Evolutionary conservation across 106 monocot genomes (phyloP).

Genomic region (Dioscorea zingiberensis): DNA sequence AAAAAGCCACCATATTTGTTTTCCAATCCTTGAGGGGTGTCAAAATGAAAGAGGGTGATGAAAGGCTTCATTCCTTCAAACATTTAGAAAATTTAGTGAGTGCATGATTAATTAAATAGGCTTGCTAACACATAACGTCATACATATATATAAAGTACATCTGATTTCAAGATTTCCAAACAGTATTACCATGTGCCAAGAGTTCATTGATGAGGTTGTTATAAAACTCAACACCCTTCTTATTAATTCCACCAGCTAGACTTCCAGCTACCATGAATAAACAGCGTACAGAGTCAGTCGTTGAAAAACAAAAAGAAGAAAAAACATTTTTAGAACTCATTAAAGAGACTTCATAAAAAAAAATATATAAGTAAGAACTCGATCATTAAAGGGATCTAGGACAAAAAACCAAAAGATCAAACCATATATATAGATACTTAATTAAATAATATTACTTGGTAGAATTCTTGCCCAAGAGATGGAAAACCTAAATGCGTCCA

Average conservation of each 20-base stretch:
- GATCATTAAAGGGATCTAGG: too few species aligned
- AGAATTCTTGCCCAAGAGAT: slow-evolving; percentile 6
- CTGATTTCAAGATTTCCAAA: neutral
- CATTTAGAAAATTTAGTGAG: too few species aligned
- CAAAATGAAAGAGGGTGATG: slow-evolving; percentile 49
- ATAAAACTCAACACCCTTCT: slow-evolving; percentile 17
- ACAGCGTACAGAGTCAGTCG: neutral
- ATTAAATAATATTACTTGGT: too few species aligned
- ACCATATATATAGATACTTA: too few species aligned
- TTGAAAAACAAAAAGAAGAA: neutral
- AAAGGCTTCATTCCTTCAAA: slow-evolving; percentile 35
- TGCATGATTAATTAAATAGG: too few species aligned
- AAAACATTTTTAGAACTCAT: neutral
- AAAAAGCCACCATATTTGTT: slow-evolving; percentile 38
- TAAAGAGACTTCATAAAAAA: too few species aligned
- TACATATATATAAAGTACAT: neutral
- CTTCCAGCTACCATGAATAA: slow-evolving; percentile 14
- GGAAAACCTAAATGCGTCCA: slow-evolving; percentile 6
- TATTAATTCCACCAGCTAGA: slow-evolving; percentile 24
- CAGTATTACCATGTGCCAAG: slow-evolving; percentile 12
- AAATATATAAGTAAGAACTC: too few species aligned
- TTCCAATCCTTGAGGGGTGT: slow-evolving; percentile 42
- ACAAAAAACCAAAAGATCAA: too few species aligned
- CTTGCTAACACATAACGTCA: neutral
- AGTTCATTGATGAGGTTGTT: slow-evolving; percentile 22